phyloP scores from a whole-genome alignment of 106 monocot species.

The Triglochin maritima region DNA sequence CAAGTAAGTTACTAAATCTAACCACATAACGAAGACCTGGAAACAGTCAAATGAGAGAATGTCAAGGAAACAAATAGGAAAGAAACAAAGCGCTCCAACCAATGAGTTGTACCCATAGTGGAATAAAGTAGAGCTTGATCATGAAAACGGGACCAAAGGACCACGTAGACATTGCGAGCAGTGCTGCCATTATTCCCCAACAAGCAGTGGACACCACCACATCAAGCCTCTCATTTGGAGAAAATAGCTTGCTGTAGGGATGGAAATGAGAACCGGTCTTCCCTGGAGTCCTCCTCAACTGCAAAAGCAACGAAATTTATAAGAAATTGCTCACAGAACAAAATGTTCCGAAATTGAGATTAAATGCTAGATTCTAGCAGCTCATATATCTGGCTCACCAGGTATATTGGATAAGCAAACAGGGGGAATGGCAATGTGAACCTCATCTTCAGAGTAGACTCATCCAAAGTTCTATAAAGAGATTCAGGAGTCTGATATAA shows the following conservation, averaged over 20 bases:
- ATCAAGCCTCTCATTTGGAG: slow-evolving; percentile 19
- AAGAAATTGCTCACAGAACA: not conserved
- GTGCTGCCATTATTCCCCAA: slow-evolving; percentile 15
- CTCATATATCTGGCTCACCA: slow-evolving; percentile 22
- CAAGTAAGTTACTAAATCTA: slow-evolving; percentile 24
- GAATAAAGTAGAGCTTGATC: slow-evolving; percentile 16
- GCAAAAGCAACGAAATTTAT: not conserved
- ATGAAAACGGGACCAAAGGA: slow-evolving; percentile 1
- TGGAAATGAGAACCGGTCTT: slow-evolving; percentile 24
- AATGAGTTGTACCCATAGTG: slow-evolving; percentile 4
- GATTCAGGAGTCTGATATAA: slow-evolving; percentile 16
- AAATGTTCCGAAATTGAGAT: not conserved
- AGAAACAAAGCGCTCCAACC: too few relatives aligned
- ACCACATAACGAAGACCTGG: slow-evolving; percentile 22
- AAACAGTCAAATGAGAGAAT: not conserved
- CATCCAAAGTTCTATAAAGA: slow-evolving; percentile 27
- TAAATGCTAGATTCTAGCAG: too few relatives aligned
- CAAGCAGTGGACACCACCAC: slow-evolving; percentile 17
- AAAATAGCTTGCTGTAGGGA: slow-evolving; percentile 21
- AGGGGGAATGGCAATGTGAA: slow-evolving; percentile 44
- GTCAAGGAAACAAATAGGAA: not conserved
- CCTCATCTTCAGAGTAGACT: slow-evolving; percentile 20
- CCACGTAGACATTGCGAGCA: slow-evolving; percentile 9
- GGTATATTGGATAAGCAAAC: slow-evolving; percentile 42
- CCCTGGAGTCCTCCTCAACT: slow-evolving; percentile 23